Conservation (phyloP, 2,329 filamentous ascomycete species). For the Alternaria brassicae region DNA sequence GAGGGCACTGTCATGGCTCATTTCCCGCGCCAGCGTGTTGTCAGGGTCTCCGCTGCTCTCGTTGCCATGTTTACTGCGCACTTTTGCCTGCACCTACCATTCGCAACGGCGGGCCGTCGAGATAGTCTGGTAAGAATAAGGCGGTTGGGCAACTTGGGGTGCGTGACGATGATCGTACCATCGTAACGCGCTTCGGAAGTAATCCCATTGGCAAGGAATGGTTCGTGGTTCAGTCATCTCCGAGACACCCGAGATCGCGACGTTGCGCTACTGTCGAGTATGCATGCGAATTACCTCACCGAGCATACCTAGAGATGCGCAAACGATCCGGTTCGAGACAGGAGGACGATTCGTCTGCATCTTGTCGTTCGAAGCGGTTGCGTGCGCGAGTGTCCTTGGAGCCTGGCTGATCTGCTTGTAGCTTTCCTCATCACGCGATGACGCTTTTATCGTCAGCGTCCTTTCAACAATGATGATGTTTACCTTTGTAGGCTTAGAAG, state of each 20-base stretch:
- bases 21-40: not conserved
- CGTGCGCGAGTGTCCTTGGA: not conserved
- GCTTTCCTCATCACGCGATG: not conserved
- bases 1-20: not conserved
- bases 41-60: slow-evolving; percentile 13
- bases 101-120: slow-evolving; percentile 8
- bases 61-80: slow-evolving; percentile 7
- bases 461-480: not conserved
- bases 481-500: not conserved
- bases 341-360: not conserved
- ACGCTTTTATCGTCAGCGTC: not conserved
- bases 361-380: not conserved
- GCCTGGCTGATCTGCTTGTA: not conserved
- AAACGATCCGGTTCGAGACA: not conserved
- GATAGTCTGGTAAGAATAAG: slow-evolving; percentile 6
- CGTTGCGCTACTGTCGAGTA: slow-evolving; percentile 2
- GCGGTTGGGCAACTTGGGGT: slow-evolving; percentile 1
- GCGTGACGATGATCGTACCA: slow-evolving; percentile 7
- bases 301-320: not conserved
- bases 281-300: not conserved
- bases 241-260: not conserved
- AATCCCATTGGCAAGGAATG: slow-evolving; percentile 9
- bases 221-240: slow-evolving; percentile 3
- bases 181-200: slow-evolving; percentile 8
- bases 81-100: slow-evolving; percentile 2